Evolutionary conservation across 2,329 filamentous ascomycete genomes (phyloP).

Genomic region (Talaromyces sp.): DNA sequence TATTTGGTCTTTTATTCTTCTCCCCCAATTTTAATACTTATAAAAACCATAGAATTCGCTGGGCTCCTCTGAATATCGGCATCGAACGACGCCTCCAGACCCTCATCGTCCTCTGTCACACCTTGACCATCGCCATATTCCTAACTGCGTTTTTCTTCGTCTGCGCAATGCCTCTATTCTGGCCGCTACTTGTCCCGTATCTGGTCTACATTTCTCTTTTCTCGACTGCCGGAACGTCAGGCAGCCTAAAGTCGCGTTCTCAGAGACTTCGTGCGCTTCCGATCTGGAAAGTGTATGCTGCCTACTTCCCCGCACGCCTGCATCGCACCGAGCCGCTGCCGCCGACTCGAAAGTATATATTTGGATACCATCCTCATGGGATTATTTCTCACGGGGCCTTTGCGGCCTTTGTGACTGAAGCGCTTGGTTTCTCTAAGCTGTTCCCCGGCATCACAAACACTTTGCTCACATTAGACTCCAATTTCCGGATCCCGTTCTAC

Average conservation of each 20-base stretch:
- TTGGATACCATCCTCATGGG: slow-evolving; percentile 95
- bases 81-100: slow-evolving; percentile 70
- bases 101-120: slow-evolving; percentile 70
- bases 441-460: slow-evolving; percentile 96
- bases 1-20: neutral
- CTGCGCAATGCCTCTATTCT: slow-evolving; percentile 85
- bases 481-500: slow-evolving; percentile 91
- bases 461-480: slow-evolving; percentile 86
- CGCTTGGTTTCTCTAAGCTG: slow-evolving; percentile 76
- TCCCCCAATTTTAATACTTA: neutral
- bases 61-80: slow-evolving; percentile 74
- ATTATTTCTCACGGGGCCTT: slow-evolving; percentile 98
- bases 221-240: slow-evolving; percentile 72
- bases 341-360: slow-evolving; percentile 85
- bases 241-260: slow-evolving; percentile 68
- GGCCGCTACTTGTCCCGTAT: slow-evolving; percentile 75
- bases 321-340: slow-evolving; percentile 79
- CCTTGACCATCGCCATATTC: slow-evolving; percentile 63
- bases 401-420: slow-evolving; percentile 84
- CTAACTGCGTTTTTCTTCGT: slow-evolving; percentile 84
- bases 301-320: slow-evolving; percentile 84
- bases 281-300: slow-evolving; percentile 84
- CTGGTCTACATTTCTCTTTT: slow-evolving; percentile 72
- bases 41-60: slow-evolving; percentile 60
- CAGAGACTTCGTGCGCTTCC: slow-evolving; percentile 67